These are phyloP conservation scores for Globisporangium barbulae DNA, from an alignment of 352 stramenopile genomes.

Conservation along the genomic window DNA sequence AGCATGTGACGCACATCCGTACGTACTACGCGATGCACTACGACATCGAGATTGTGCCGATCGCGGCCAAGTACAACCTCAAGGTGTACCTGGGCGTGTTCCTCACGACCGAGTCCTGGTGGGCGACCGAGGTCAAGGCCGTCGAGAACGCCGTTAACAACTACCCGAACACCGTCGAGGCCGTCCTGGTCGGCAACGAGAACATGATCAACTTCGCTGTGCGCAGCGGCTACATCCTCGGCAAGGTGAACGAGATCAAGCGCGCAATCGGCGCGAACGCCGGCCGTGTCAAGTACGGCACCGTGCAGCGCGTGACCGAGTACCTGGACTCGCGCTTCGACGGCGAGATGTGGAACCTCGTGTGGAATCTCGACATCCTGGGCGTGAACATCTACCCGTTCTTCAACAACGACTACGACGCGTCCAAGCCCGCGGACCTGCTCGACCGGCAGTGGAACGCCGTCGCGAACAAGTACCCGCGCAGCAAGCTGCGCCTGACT, in stretches of 20 bases:
- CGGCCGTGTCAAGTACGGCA: constrained; percentile 23
- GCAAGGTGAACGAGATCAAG: constrained; percentile 33
- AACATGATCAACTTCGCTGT: constrained; percentile 22
- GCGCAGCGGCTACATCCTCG: constrained; percentile 22
- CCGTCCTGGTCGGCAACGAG: constrained; percentile 19
- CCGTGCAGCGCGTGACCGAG: constrained; percentile 33
- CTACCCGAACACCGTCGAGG: constrained; percentile 17
- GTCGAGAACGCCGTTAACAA: constrained; percentile 11
- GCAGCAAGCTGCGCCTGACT: constrained; percentile 23
- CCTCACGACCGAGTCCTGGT: constrained; percentile 19
- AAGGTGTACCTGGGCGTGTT: constrained; percentile 24
- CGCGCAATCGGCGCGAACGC: constrained; percentile 14
- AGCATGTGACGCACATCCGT: constrained; percentile 18
- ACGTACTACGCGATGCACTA: constrained; percentile 24
- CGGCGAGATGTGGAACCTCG: constrained; percentile 12
- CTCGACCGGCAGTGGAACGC: constrained; percentile 22
- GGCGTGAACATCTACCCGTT: constrained; percentile 44
- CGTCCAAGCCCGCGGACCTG: constrained; percentile 9
- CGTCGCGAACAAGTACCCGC: constrained; percentile 20
- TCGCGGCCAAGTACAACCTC: constrained; percentile 13
- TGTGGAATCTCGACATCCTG: constrained; percentile 25
- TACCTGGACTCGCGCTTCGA: constrained; percentile 12
- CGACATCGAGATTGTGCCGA: constrained; percentile 15
- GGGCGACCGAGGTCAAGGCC: constrained; percentile 3
- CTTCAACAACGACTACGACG: constrained; percentile 23